Evolutionary conservation across 2,329 filamentous ascomycete genomes (phyloP).

Genomic region (Botrytis fragariae): DNA sequence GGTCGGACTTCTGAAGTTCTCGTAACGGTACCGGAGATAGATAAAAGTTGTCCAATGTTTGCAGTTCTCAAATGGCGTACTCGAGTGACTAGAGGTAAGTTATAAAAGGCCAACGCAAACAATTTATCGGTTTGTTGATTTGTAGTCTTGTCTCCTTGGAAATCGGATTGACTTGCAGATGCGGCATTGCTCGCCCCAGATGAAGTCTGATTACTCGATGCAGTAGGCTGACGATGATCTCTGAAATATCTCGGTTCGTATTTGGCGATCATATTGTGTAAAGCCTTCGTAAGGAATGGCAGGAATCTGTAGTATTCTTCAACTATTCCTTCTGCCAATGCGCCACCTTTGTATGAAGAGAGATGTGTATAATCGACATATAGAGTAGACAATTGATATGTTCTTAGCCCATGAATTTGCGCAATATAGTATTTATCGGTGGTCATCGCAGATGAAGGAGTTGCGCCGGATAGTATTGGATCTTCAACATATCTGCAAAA

Average conservation of each 20-base stretch:
- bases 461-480: conserved; percentile 58
- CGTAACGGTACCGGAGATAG: conserved; percentile 95
- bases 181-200: conserved; percentile 63
- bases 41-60: conserved; percentile 89
- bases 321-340: conserved; percentile 81
- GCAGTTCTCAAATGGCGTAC: conserved; percentile 64
- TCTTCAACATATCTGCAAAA: conserved; percentile 63
- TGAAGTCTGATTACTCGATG: conserved; percentile 68
- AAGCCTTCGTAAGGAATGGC: conserved; percentile 81
- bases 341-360: conserved; percentile 70
- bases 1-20: conserved; percentile 95
- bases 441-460: conserved; percentile 66
- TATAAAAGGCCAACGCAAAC: conserved; percentile 76
- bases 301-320: conserved; percentile 93
- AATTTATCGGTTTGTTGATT: conserved; percentile 97
- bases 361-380: conserved; percentile 89
- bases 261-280: conserved; percentile 92
- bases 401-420: conserved; percentile 74
- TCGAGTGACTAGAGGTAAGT: conserved; percentile 52
- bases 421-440: conserved; percentile 83
- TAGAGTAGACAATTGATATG: conserved; percentile 75
- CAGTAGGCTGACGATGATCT: conserved; percentile 81
- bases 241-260: conserved; percentile 93
- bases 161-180: conserved; percentile 60
- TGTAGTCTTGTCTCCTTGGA: conserved; percentile 68